phyloP scores from a whole-genome alignment of 2,329 filamentous ascomycete species.

The Aspergillus uvarum region DNA sequence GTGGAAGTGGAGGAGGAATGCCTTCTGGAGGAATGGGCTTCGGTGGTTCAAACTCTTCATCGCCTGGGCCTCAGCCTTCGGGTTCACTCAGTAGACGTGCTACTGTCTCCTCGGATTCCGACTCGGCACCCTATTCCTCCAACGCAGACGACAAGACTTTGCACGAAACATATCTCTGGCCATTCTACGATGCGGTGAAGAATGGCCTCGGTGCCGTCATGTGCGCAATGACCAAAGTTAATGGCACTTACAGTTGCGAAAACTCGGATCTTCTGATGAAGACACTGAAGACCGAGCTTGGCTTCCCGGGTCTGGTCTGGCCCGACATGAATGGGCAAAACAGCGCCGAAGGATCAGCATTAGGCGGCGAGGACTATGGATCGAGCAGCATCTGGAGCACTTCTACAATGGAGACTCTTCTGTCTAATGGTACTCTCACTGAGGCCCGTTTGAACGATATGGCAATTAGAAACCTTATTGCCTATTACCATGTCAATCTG shows the following conservation, averaged over 20 bases:
- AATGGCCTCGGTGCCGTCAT: slow-evolving; percentile 16
- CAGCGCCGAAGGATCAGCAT: slow-evolving; percentile 2
- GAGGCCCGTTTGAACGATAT: slow-evolving; percentile 48
- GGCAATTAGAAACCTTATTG: slow-evolving; percentile 43
- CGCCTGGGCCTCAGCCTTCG: background rate
- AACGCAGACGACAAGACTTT: slow-evolving; percentile 16
- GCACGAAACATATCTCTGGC: slow-evolving; percentile 17
- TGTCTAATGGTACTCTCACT: slow-evolving; percentile 41
- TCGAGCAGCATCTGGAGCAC: slow-evolving; percentile 11
- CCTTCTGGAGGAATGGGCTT: background rate
- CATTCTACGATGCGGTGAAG: slow-evolving; percentile 16
- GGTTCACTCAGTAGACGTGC: background rate
- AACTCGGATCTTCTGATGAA: slow-evolving; percentile 14
- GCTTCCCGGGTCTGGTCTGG: slow-evolving; percentile 17
- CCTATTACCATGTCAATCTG: slow-evolving; percentile 29
- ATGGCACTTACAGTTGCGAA: slow-evolving; percentile 9
- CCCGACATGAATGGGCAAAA: slow-evolving; percentile 14
- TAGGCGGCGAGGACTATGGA: slow-evolving; percentile 8
- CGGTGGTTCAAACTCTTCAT: background rate
- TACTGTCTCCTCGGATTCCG: background rate
- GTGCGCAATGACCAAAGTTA: slow-evolving; percentile 17
- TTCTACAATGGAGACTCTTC: slow-evolving; percentile 3
- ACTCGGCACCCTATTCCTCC: slow-evolving; percentile 12
- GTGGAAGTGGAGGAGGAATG: background rate
- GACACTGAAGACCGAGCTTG: slow-evolving; percentile 15